Evolutionary conservation across 305 asterid genomes (phyloP).

Genomic region (Solanum aculeatissimum): DNA sequence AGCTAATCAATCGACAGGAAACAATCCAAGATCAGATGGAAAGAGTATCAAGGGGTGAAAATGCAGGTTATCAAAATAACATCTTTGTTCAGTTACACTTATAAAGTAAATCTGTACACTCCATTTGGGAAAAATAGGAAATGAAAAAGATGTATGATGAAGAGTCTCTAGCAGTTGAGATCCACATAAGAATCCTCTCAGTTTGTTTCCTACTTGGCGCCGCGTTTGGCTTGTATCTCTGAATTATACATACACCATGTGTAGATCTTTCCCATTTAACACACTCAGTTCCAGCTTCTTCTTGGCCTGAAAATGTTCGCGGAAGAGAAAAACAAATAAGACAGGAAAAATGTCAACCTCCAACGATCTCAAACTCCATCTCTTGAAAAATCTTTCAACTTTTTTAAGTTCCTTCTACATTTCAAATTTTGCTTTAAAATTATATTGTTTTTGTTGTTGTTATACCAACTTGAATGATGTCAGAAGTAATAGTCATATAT

Average conservation of each 20-base stretch:
- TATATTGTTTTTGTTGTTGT: not conserved
- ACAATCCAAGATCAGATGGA: not conserved
- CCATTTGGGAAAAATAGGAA: not conserved
- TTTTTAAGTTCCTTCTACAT: not conserved
- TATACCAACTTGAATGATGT: not conserved
- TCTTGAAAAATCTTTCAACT: not conserved
- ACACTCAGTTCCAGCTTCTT: conserved; percentile 61
- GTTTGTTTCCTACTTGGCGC: not conserved
- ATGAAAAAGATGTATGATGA: not conserved
- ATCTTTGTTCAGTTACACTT: not conserved
- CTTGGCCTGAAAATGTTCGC: conserved; percentile 55
- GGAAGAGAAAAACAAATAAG: conserved; percentile 21
- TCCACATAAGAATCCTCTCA: not conserved
- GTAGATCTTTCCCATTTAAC: not conserved
- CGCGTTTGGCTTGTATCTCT: not conserved
- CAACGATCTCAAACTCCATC: conserved; percentile 17
- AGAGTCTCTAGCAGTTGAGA: not conserved
- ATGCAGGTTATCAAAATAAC: not conserved
- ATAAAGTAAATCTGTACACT: not conserved
- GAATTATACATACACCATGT: not conserved
- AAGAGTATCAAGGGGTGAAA: not conserved
- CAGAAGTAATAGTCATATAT: conserved; percentile 34
- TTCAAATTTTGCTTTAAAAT: not conserved
- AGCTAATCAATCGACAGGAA: not conserved
- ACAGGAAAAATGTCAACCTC: conserved; percentile 26